Conservation (phyloP, 1,284 basidiomycete genomes). For the Austropuccinia psidii region DNA sequence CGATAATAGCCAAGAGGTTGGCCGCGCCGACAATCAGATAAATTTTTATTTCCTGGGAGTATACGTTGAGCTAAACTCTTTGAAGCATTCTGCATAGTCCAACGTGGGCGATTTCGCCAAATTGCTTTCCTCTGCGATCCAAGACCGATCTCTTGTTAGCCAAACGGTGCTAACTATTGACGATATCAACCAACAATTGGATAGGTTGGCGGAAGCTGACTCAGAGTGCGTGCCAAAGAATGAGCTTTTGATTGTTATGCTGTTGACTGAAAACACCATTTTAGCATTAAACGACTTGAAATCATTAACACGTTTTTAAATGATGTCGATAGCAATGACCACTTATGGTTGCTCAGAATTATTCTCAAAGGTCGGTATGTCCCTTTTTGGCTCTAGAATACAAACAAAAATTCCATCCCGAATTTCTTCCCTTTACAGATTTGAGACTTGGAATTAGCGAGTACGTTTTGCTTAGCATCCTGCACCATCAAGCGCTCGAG, state of each 20-base stretch:
- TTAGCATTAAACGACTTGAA: constrained; percentile 65
- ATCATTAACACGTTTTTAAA: constrained; percentile 69
- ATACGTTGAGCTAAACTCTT: no score
- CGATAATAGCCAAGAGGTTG: constrained; percentile 54
- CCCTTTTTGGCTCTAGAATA: no score
- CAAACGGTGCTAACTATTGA: constrained; percentile 67
- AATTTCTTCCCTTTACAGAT: constrained; percentile 43
- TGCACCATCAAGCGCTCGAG: constrained; percentile 82
- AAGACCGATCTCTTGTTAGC: constrained; percentile 71
- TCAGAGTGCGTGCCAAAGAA: constrained; percentile 59
- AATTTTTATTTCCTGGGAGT: no score
- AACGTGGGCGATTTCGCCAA: constrained; percentile 70
- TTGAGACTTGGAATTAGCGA: constrained; percentile 55
- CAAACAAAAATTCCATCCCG: not conserved
- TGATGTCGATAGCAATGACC: constrained; percentile 68
- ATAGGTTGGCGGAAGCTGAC: constrained; percentile 59
- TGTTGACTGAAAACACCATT: not conserved
- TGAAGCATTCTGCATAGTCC: not conserved
- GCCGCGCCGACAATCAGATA: no score
- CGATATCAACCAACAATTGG: constrained; percentile 68
- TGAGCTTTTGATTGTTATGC: not conserved
- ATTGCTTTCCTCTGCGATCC: constrained; percentile 73
- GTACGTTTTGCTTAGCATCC: constrained; percentile 72
- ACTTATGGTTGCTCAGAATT: constrained; percentile 84
- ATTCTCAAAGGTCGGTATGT: constrained; percentile 68